Conservation (phyloP, 495 filamentous ascomycete species). For the Rusavskia elegans region DNA sequence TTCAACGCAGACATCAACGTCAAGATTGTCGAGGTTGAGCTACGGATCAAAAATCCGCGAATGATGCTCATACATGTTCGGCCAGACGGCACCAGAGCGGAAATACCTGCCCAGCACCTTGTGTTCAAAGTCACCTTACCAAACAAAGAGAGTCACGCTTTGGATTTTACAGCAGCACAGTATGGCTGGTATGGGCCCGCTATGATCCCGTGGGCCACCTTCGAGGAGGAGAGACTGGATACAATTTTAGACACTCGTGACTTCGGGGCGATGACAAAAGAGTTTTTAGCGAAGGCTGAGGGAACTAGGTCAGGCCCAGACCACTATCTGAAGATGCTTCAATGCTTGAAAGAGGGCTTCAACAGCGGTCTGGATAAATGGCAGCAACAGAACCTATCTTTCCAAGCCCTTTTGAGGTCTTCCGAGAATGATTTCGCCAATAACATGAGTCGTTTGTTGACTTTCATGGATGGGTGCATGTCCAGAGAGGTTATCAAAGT, state of each 20-base stretch:
- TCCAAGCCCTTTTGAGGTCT: neutral
- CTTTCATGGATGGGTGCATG: neutral
- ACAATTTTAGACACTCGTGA: neutral
- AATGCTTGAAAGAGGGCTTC: neutral
- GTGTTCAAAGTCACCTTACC: neutral
- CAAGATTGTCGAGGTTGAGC: neutral
- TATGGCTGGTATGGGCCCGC: neutral
- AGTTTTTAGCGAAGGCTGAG: neutral
- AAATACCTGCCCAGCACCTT: neutral
- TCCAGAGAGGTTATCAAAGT: neutral
- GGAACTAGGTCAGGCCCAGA: neutral
- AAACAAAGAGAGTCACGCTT: neutral
- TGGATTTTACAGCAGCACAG: neutral
- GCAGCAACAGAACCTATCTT: neutral
- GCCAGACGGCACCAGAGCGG: neutral
- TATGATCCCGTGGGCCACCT: neutral
- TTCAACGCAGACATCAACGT: neutral
- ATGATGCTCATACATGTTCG: neutral
- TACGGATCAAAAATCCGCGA: neutral
- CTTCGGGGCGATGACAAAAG: neutral
- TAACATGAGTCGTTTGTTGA: neutral
- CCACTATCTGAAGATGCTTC: neutral
- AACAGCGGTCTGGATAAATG: neutral
- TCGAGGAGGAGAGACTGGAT: neutral
- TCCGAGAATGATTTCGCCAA: neutral